Percentiles rank a stretch among this genome's conserved stretches.
Evolutionary conservation across 306 rosid species (phyloP).

Genomic region (Echinosophora koreensis): DNA sequence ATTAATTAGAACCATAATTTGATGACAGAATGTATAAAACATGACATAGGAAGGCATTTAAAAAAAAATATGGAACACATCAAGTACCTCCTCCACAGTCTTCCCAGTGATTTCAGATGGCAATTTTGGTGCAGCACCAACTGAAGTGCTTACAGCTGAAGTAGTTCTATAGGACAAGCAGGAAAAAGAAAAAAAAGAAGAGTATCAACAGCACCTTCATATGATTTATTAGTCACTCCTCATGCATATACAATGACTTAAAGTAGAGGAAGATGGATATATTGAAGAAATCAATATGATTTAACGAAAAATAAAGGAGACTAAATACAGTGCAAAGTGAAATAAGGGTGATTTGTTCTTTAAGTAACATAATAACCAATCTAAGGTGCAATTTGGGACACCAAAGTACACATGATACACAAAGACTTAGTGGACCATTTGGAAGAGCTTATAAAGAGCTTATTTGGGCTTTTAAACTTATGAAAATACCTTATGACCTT

Average conservation of each 20-base stretch:
- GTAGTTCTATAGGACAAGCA: conserved; percentile 65
- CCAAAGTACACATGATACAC: conserved; percentile 18
- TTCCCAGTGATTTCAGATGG: conserved; percentile 97
- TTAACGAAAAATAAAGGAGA: conserved; percentile 1
- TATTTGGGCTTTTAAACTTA: too few species aligned
- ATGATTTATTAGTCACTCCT: conserved; percentile 27
- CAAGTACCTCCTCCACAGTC: conserved; percentile 92
- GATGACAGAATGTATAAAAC: background rate
- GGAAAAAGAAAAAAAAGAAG: conserved; percentile 22
- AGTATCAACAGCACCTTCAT: conserved; percentile 37
- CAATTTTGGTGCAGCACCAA: conserved; percentile 67
- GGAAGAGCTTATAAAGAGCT: too few species aligned
- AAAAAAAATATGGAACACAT: conserved; percentile 17
- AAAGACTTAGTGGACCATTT: background rate
- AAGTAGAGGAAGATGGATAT: conserved; percentile 1
- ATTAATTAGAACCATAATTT: background rate
- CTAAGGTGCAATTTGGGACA: conserved; percentile 7
- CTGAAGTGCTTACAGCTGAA: conserved; percentile 64
- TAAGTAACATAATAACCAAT: conserved; percentile 10
- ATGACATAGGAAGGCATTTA: background rate
- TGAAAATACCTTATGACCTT: too few species aligned
- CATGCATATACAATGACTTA: conserved; percentile 34
- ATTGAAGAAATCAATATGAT: conserved; percentile 3
- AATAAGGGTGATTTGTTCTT: conserved; percentile 1
- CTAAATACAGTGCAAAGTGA: background rate